Evolutionary conservation across 208 protist species (phyloP), one percentile per base, ranked within the genome.

Genomic region (Acanthamoeba castellanii): DNA sequence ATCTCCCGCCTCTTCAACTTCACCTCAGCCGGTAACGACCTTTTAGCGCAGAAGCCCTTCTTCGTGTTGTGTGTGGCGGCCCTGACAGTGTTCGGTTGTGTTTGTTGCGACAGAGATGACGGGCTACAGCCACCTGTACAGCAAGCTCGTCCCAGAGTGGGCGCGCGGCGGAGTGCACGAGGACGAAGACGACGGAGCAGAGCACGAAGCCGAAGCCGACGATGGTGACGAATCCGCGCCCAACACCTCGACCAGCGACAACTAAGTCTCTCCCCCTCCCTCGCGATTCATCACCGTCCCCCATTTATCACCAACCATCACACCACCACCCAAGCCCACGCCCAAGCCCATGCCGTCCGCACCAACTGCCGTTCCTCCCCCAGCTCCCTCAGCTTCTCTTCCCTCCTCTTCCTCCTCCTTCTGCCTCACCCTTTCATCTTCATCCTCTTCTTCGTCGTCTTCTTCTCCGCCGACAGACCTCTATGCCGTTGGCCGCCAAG

Each of bases 1-100:
- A 66, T 68, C 45, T 96, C 97, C 2, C 66, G 55, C 27, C 96
- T 98, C n/a, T 98, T 98, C 84, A 96, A 98, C 78, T 98, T 98
- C 96, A 98, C 96, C 25, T 94, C 95, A 8, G 93, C 64, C 13
- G 95, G 94, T 95, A 72, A 2, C 22, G 25, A 82, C 27, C 42
- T 37, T 52, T 72, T 30, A 4, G 37, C 37, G 37, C 42, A 47
- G 4, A 47, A 47, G 3, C 7, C 42, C 37, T 37, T 37, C 2
- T 4, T 68, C 20, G 61, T 68, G 25, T 68, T 30, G 61, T 68
- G 25, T 68, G 2, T 68, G 61, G 42, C 42, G 7, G 42, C 42
- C 2, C 42, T 47, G 42, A 47, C 42, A 9, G 42, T 47, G 42
- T 47, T 11, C 5, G 42, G 42, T 47, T 47, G 22, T 9, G 16